These are phyloP conservation scores for Pinguiococcus pyrenoidosus DNA, from an alignment of 108 stramenopile genomes.

Conservation along the genomic window DNA sequence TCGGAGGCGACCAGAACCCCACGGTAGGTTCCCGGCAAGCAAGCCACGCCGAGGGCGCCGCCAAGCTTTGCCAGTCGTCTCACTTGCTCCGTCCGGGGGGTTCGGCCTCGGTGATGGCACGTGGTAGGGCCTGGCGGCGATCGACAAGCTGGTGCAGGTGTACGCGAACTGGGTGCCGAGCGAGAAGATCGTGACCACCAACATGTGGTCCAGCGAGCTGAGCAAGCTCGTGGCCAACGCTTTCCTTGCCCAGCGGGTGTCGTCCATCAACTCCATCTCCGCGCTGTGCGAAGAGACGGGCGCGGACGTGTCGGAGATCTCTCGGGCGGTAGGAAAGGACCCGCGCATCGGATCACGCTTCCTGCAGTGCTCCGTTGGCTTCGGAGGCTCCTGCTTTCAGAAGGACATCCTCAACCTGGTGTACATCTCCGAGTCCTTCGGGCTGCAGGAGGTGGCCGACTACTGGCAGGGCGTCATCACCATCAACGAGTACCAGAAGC, in stretches of 20 bases:
- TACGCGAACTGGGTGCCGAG: conserved; percentile 65
- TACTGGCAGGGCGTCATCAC: conserved; percentile 88
- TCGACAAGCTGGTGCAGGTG: conserved; percentile 25
- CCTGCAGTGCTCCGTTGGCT: conserved; percentile 81
- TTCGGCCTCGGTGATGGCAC: too few species aligned
- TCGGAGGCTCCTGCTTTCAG: conserved; percentile 92
- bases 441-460: conserved; percentile 76
- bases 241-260: conserved; percentile 90
- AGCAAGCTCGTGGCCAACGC: conserved; percentile 94
- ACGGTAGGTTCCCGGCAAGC: too few species aligned
- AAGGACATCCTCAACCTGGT: conserved; percentile 96
- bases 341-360: conserved; percentile 86
- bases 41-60: too few species aligned
- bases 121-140: conserved; percentile 57
- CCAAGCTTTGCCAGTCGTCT: conserved; percentile 42
- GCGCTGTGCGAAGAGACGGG: conserved; percentile 89
- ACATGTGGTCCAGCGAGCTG: conserved; percentile 86
- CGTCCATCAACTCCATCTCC: conserved; percentile 89
- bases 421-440: conserved; percentile 88
- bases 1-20: conserved; percentile 76
- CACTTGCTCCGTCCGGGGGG: conserved; percentile 1
- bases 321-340: conserved; percentile 86
- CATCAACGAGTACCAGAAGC: conserved; percentile 96
- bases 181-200: conserved; percentile 79
- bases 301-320: conserved; percentile 80